Base-by-base conservation (phyloP, 2,329 filamentous ascomycete species). In the Calonectria crousiana region DNA sequence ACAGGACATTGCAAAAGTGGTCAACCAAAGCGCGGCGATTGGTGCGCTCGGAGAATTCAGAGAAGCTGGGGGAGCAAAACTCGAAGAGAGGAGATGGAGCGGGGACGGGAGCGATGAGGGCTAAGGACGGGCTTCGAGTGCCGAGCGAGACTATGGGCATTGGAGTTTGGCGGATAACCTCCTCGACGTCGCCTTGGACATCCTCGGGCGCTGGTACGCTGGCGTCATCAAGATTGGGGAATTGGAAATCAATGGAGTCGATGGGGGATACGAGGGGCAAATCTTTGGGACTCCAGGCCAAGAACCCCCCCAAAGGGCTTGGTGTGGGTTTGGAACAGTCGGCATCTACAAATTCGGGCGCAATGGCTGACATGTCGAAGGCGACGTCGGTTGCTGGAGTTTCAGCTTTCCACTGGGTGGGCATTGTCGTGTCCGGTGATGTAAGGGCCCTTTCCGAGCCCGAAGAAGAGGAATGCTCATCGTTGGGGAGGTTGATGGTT, bases 1-100 rank as follows among this genome's bases (percentile, higher is more conserved):
- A 92, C 26, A 93, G 81, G 16, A 92, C 89, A 75, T 91, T 92
- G 84, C 90, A 91, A 77, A 93, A 93, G 82, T 93, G 90, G 75
- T 91, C 89, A 16, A 93, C 86, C 30, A 93, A 84, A 2, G 86
- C 87, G 13, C 91, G 88, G 6, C 90, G 87, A 76, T 90, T 90
- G 32, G 86, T 86, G 18, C 86, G 87, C 14, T 87, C 85, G 2
- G 90, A 89, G 78, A 92, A 92, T 72, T 93, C 91, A 60, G 86
- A 85, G 78, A 91, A 92, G 1, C 84, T 84, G 1, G 90, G 90
- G 11, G 87, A 80, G 72, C 84, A 84, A 74, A 92, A 90, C 49
- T 91, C 90, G 13, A 90, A 82, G 6, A 87, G 83, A 2, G 82
- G 84, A 26, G 81, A 83, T n/a, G 77, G 72, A 9, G 66, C 62